Evolutionary conservation across 1,139 yeast species (phyloP).

Genomic region (Hansenula sp.): DNA sequence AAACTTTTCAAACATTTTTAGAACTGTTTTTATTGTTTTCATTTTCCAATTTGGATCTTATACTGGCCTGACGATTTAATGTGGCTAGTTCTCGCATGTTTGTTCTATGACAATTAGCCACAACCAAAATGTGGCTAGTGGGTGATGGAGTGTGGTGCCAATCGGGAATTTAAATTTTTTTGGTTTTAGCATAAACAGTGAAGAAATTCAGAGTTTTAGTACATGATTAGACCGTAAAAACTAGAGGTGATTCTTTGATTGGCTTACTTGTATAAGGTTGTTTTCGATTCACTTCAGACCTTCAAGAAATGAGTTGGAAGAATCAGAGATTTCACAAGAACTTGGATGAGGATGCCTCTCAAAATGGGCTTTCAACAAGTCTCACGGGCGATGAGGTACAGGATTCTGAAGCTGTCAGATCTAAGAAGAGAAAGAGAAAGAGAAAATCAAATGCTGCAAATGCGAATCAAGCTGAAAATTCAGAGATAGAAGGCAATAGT

Average conservation of each 20-base stretch:
- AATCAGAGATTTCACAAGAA: slow-evolving; percentile 13
- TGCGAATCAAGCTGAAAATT: too few species aligned
- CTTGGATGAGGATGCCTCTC: slow-evolving; percentile 8
- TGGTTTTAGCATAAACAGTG: not conserved
- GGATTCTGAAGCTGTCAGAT: not conserved
- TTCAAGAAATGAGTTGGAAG: not conserved
- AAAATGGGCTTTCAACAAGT: not conserved
- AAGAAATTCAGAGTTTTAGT: not conserved
- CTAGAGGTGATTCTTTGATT: not conserved
- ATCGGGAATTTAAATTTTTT: not conserved
- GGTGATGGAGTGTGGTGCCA: not conserved
- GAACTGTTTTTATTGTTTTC: not conserved
- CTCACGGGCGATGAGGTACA: not conserved
- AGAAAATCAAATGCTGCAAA: not conserved
- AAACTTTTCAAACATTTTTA: not conserved
- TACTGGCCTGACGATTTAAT: not conserved
- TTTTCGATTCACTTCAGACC: too few species aligned
- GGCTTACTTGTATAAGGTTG: not conserved
- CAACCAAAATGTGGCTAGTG: not conserved
- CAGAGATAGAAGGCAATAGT: too few species aligned
- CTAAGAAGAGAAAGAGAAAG: slow-evolving; percentile 1
- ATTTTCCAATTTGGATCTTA: not conserved
- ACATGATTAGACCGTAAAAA: not conserved
- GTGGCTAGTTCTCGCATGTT: slow-evolving; percentile 1
- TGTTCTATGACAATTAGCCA: too few species aligned